A percentile compares a stretch with the other conserved stretches of the same genome.
These are phyloP conservation scores for Eruca vesicaria DNA, from an alignment of 441 rosid genomes.

Conservation along the genomic window DNA sequence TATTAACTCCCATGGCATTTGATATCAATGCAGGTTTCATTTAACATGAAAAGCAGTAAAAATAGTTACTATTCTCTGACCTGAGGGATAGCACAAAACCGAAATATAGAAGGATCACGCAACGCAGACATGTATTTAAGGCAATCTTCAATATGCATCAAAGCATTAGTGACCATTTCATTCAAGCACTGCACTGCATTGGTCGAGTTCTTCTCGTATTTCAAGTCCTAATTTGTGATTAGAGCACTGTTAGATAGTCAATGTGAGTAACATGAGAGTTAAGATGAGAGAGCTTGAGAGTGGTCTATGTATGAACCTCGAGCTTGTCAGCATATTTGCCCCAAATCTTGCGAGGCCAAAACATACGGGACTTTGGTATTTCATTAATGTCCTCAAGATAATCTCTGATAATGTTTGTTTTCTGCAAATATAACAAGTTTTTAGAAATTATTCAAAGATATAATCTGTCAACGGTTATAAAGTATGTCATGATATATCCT, in stretches of 20 bases:
- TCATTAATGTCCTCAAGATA: conserved; percentile 95
- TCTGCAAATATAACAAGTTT: conserved; percentile 40
- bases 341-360: conserved; percentile 96
- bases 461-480: not conserved
- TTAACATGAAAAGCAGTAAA: not conserved
- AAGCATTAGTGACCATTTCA: conserved; percentile 87
- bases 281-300: conserved; percentile 9
- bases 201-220: conserved; percentile 69
- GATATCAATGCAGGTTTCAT: not conserved
- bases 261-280: conserved; percentile 2
- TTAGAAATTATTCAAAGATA: conserved; percentile 9
- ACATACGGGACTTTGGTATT: conserved; percentile 95
- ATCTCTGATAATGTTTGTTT: conserved; percentile 91
- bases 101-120: conserved; percentile 64
- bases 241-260: conserved; percentile 21
- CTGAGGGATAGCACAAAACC: conserved; percentile 94
- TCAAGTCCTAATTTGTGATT: conserved; percentile 63
- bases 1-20: conserved; percentile 7
- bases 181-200: conserved; percentile 88
- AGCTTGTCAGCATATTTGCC: conserved; percentile 82
- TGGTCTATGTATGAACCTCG: conserved; percentile 51
- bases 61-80: conserved; percentile 35
- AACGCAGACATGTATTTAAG: conserved; percentile 64
- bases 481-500: not conserved
- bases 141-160: conserved; percentile 77